Percentiles rank a stretch among this genome's conserved stretches.
Evolutionary conservation across 352 stramenopile species (phyloP).

Genomic region (Albugo laibachii): DNA sequence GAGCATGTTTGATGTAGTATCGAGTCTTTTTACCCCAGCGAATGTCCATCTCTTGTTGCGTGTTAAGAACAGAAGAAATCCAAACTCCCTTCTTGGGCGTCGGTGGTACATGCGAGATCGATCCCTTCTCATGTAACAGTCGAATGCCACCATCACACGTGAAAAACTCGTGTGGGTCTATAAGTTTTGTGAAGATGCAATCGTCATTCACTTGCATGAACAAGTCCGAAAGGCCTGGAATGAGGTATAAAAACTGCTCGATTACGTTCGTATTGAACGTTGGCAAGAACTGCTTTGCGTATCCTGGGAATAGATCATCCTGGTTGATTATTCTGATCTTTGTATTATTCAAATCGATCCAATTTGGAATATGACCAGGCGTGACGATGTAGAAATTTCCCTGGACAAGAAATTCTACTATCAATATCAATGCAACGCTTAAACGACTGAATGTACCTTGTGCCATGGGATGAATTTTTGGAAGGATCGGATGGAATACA

Average conservation of each 20-base stretch:
- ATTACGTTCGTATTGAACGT: slow-evolving; percentile 82
- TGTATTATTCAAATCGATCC: slow-evolving; percentile 62
- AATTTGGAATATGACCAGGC: slow-evolving; percentile 62
- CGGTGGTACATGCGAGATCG: slow-evolving; percentile 58
- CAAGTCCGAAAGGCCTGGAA: slow-evolving; percentile 67
- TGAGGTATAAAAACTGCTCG: slow-evolving; percentile 75
- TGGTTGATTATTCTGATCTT: slow-evolving; percentile 77
- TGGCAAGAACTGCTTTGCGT: slow-evolving; percentile 58
- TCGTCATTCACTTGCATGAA: slow-evolving; percentile 83
- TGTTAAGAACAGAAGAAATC: slow-evolving; percentile 75
- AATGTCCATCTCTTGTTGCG: slow-evolving; percentile 76
- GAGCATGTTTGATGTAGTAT: slow-evolving; percentile 79
- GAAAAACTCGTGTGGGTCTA: slow-evolving; percentile 69
- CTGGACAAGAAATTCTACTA: slow-evolving; percentile 4
- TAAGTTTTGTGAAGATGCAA: slow-evolving; percentile 72
- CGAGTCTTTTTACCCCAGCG: slow-evolving; percentile 55
- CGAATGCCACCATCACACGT: slow-evolving; percentile 72
- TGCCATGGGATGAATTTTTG: slow-evolving; percentile 72
- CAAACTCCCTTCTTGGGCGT: slow-evolving; percentile 71
- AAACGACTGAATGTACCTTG: slow-evolving; percentile 10
- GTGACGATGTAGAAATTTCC: slow-evolving; percentile 74
- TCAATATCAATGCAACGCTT: background rate
- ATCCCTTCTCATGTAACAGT: slow-evolving; percentile 43
- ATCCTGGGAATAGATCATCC: slow-evolving; percentile 67
- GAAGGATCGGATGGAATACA: slow-evolving; percentile 73